Evolutionary conservation across 148 eudicot genomes (phyloP).

Genomic region (Arctostaphylos glauca): DNA sequence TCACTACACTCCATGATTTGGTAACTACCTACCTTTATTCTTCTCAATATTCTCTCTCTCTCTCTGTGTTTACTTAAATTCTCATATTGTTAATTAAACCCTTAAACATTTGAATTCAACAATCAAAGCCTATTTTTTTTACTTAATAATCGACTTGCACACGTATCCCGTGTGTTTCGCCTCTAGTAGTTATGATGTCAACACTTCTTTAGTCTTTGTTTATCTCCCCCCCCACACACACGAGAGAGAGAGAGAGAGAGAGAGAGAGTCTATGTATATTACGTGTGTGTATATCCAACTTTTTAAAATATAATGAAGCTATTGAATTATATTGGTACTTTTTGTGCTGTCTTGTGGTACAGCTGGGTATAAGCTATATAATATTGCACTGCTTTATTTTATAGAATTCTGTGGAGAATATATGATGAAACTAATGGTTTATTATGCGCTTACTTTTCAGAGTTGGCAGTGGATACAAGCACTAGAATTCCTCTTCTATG

Average conservation of each 20-base stretch:
- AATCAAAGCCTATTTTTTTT: too few relatives aligned
- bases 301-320: background rate
- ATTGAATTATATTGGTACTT: background rate
- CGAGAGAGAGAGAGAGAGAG: background rate
- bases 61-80: too few relatives aligned
- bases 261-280: background rate
- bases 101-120: too few relatives aligned
- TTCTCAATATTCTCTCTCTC: too few relatives aligned
- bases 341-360: background rate
- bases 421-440: background rate
- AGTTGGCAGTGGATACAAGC: background rate
- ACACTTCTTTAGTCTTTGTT: too few relatives aligned
- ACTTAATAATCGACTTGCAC: too few relatives aligned
- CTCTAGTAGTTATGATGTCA: too few relatives aligned
- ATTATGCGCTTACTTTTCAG: slow-evolving; percentile 3
- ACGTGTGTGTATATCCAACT: background rate
- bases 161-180: too few relatives aligned
- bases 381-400: background rate
- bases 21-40: too few relatives aligned
- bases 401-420: background rate
- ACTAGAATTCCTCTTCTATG: background rate
- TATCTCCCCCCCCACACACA: too few relatives aligned
- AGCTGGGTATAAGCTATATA: background rate
- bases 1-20: too few relatives aligned
- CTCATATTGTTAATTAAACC: too few relatives aligned